Evolutionary conservation across 768 basidiomycete species (phyloP).

Genomic region (Mycena amicta): DNA sequence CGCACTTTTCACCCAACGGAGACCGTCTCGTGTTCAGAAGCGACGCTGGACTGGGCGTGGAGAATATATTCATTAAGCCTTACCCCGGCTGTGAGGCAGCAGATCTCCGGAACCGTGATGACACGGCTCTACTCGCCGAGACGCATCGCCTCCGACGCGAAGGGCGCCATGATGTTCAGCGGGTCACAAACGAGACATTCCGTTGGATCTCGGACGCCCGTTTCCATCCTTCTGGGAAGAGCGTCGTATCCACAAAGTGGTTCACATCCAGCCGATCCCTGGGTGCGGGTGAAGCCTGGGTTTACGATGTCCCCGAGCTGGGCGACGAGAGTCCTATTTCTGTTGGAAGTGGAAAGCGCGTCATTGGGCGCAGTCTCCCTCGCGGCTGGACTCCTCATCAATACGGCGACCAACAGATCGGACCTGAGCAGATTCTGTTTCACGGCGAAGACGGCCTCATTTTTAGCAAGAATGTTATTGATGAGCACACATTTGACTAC

Average conservation of each 20-base stretch:
- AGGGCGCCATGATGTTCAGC: slow-evolving; percentile 50
- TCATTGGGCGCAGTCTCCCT: slow-evolving; percentile 60
- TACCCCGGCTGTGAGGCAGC: slow-evolving; percentile 70
- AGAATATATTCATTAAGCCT: slow-evolving; percentile 72
- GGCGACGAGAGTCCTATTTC: slow-evolving; percentile 34
- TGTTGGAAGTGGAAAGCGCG: slow-evolving; percentile 51
- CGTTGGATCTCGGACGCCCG: slow-evolving; percentile 70
- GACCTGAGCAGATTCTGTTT: slow-evolving; percentile 74
- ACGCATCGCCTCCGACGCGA: slow-evolving; percentile 55
- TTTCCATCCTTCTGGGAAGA: slow-evolving; percentile 67
- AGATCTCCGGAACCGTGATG: slow-evolving; percentile 46
- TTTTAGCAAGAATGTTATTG: slow-evolving; percentile 65
- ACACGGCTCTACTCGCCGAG: slow-evolving; percentile 33
- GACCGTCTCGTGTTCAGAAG: slow-evolving; percentile 68
- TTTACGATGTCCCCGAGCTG: slow-evolving; percentile 56
- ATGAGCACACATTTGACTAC: slow-evolving; percentile 54
- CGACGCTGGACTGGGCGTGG: slow-evolving; percentile 71
- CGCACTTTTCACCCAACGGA: slow-evolving; percentile 71
- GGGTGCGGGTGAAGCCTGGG: slow-evolving; percentile 76
- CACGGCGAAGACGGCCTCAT: slow-evolving; percentile 57
- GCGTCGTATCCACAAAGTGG: slow-evolving; percentile 77
- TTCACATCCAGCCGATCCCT: slow-evolving; percentile 66
- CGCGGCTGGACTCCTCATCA: slow-evolving; percentile 59
- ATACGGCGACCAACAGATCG: slow-evolving; percentile 73
- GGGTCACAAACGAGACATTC: slow-evolving; percentile 75